Evolutionary conservation across 1,284 basidiomycete species (phyloP), one percentile per base, ranked within the genome.

Genomic region (Cutaneotrichosporon sp.): DNA sequence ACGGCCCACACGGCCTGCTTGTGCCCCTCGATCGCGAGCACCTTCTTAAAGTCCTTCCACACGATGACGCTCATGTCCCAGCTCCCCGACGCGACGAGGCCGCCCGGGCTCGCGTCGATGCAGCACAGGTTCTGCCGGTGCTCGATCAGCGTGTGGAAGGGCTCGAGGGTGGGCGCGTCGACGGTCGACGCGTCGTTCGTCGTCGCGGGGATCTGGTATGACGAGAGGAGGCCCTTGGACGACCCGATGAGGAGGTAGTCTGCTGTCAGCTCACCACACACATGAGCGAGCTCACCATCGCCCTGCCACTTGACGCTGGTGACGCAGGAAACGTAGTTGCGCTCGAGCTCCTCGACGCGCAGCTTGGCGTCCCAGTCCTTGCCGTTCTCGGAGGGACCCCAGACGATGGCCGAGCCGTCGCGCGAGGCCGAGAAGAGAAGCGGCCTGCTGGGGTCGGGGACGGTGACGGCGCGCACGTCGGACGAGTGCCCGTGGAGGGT

Each of bases 31-130:
- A 99, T 84, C 65, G 90, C 89, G 67, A 91, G 86, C 3, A 84
- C 83, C 64, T 89, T 83, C 69, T 88, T 80, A 73, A 89, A 92
- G 73, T 91, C 72, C 75, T 87, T 89, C 97, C 97, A 99, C 0
- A 99, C 87, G 79, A 91, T 91, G 22, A 92, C 95, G 0, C 94
- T 94, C 92, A 85, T 89, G 81, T 99, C 97, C 95, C 95, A 99
- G 62, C 92, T 95, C 22, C 95, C 95, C n/a, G 92, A 95, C 59
- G 95, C 87, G 63, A 95, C 87, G 60, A 86, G 83, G 7, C 91
- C 90, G 59, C 84, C 83, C 13, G 84, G 76, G 22, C 86, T 85
- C 6, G 87, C 85, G 73, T 92, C 85, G 63, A 99, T 82, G 27
- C 92, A 84, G 78, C 95, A 99, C 16, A 99, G 86, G 73, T 99